Conservation (phyloP, 805 yeast genomes). For the Kodamaea hsintzibuensis region DNA sequence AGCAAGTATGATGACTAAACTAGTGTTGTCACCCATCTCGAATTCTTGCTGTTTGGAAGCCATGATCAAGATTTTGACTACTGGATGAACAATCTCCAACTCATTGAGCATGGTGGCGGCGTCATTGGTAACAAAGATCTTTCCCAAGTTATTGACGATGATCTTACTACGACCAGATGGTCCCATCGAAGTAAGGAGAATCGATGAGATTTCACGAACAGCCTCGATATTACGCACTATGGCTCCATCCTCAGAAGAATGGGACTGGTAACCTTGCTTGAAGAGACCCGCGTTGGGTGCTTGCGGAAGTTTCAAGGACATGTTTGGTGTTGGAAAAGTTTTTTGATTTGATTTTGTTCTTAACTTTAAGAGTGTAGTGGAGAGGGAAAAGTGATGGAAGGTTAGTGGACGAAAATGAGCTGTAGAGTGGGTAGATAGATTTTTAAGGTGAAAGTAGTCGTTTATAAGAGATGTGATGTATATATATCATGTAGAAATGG, state of each 20-base stretch:
- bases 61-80: constrained; percentile 93
- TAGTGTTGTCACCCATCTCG: constrained; percentile 97
- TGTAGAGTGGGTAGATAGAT: neutral
- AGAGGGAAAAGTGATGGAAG: neutral
- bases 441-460: too few species aligned
- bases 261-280: constrained; percentile 91
- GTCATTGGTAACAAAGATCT: constrained; percentile 88
- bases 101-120: constrained; percentile 98
- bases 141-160: constrained; percentile 84
- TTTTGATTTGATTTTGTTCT: neutral
- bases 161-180: constrained; percentile 98
- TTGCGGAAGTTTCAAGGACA: constrained; percentile 89
- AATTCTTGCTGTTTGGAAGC: constrained; percentile 95
- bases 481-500: too few species aligned
- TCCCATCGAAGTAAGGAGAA: constrained; percentile 93
- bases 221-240: constrained; percentile 91
- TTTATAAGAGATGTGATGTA: too few species aligned
- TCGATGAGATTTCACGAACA: constrained; percentile 86
- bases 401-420: neutral
- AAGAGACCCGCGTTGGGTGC: constrained; percentile 93
- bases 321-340: constrained; percentile 24
- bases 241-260: constrained; percentile 91
- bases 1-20: constrained; percentile 86
- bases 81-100: constrained; percentile 94
- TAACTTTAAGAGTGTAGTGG: neutral